Base-by-base conservation (phyloP, 352 stramenopile genomes). In the Globisporangium paroecandrum region DNA sequence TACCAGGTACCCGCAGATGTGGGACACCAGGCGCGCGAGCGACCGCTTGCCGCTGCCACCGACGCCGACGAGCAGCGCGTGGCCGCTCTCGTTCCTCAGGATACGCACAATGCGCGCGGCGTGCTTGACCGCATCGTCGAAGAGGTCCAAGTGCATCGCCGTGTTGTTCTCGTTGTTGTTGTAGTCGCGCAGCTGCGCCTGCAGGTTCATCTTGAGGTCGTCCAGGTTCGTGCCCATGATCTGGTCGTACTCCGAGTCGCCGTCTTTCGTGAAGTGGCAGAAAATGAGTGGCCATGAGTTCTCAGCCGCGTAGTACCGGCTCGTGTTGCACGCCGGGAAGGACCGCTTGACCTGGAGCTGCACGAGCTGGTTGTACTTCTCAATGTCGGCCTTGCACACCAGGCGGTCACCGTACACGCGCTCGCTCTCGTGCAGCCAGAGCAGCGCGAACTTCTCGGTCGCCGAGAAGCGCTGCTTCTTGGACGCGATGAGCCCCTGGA, bases 61-160 rank as follows among this genome's bases (percentile, higher is more conserved):
- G 18, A 98, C 93, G 69, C 96, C 96, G 4, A 99, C 94, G 9
- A 99, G 79, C 66, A 99, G 72, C 1, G 95, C 95, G 69, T 99
- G 95, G 10, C 85, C 87, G 59, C 83, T 91, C 70, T 94, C 84
- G 29, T 93, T 96, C 7, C 83, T 81, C 47, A 99, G 66, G 57
- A 99, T 98, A 51, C 97, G 91, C 29, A 98, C 87, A 63, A 99
- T 99, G 2, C 96, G 84, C 51, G 93, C 93, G 22, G 99, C 89
- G 68, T 99, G 97, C 71, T 98, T 97, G 58, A 99, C 96, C 9
- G 95, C 97, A 70, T 99, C 96, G 58, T 99, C 95, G 74, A 99
- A 99, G 0, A 99, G 77, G 64, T 99, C 94, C 10, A 99, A 71
- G 69, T 99, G 91, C 94, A 99, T 98, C 25, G 90, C 93, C 15